Evolutionary conservation across 306 rosid species (phyloP), one percentile per base, ranked within the genome.

Genomic region (Lathyrus oleraceus): DNA sequence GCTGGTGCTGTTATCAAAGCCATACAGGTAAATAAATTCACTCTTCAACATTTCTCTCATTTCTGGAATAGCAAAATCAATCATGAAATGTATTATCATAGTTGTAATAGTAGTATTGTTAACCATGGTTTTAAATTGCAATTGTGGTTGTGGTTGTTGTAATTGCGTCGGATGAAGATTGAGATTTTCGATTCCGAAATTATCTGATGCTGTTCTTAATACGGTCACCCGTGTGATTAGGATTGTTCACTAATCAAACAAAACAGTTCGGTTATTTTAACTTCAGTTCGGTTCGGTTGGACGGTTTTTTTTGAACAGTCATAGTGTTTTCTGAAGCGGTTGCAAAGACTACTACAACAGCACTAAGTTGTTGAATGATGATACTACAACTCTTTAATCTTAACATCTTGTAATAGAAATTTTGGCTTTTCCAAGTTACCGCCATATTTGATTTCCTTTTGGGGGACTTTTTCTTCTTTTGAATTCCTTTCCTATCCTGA

Each of bases 1-100:
- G 69, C 77, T 45, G 98, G 89, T 27, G 96, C 98, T 43, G 88
- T 92, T 48, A 87, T 89, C 80, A 85, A 45, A 81, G 96, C 97
- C 51, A 82, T 87, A 3, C 81, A 79, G 97, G 97, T 91, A 63
- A 43, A 5, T 25, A 7, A 44, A n/a, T n/a, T 44, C 16, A 16
- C n/a, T 15, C 15, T 17, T 8, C 21, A 17, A 45, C 13, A 1
- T 23, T 45, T 4, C 25, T 1, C 10, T 11, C 17, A 44, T 14
- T 44, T 14, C 0, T 14, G 14, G 51, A 44, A 4, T 44, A 44
- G 51, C 1, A 1, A 44, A 39, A 39, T 39, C 13, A 39, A 39
- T 39, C 12, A 8, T 39, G 21, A 45, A 45, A 44, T 14, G 51
- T n/a, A 27, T 27, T 27, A 27, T 14, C 4, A n/a, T 14, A 4